A percentile compares a stretch with the other conserved stretches of the same genome.
Evolutionary conservation across 495 filamentous ascomycete genomes (phyloP).

Genomic region (Penicillium roqueforti): DNA sequence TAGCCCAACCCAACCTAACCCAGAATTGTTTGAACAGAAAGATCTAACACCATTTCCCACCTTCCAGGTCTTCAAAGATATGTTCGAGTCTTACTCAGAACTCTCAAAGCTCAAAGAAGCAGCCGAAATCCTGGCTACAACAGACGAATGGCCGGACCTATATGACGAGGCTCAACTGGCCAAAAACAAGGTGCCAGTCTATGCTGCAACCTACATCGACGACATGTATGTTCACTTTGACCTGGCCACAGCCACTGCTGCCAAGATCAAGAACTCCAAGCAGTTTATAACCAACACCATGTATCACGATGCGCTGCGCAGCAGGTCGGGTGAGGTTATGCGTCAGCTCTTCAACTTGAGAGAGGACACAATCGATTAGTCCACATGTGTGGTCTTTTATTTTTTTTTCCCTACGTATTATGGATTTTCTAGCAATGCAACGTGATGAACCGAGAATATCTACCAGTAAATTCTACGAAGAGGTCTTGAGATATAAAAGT

Average conservation of each 20-base stretch:
- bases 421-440: not conserved
- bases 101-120: conserved; percentile 58
- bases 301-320: conserved; percentile 78
- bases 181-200: conserved; percentile 82
- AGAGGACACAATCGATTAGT: conserved; percentile 68
- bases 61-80: conserved; percentile 63
- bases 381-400: not conserved
- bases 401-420: not conserved
- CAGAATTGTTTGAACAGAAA: not conserved
- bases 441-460: not conserved
- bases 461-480: not conserved
- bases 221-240: conserved; percentile 94
- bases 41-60: conserved; percentile 3
- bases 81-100: conserved; percentile 73
- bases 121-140: conserved; percentile 65
- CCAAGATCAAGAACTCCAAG: conserved; percentile 70
- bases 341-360: conserved; percentile 64
- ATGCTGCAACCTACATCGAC: conserved; percentile 77
- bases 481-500: not conserved
- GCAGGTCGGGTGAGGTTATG: conserved; percentile 69
- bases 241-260: conserved; percentile 66
- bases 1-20: not conserved
- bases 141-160: conserved; percentile 65
- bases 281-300: conserved; percentile 79
- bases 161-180: conserved; percentile 71